phyloP scores from a whole-genome alignment of 768 basidiomycete species.

The Russula compacta region DNA sequence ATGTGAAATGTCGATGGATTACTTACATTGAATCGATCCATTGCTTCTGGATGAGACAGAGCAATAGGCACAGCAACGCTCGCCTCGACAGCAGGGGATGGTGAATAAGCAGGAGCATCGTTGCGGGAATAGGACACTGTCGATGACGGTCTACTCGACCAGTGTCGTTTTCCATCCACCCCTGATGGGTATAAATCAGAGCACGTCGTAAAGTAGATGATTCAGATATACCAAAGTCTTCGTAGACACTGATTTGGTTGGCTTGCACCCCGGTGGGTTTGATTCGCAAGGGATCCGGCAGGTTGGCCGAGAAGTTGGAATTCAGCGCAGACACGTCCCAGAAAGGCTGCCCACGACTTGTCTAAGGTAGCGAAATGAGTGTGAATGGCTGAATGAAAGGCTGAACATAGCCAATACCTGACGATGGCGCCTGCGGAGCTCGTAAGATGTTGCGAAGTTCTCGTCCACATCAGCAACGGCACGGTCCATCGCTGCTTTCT shows the following conservation, averaged over 20 bases:
- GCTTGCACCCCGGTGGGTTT: slow-evolving; percentile 73
- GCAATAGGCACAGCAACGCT: slow-evolving; percentile 32
- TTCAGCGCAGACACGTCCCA: slow-evolving; percentile 77
- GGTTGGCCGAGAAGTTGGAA: slow-evolving; percentile 55
- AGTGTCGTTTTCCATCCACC: slow-evolving; percentile 48
- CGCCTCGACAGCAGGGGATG: slow-evolving; percentile 57
- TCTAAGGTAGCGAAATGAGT: slow-evolving; percentile 28
- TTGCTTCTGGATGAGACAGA: slow-evolving; percentile 67
- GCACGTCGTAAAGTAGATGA: not conserved
- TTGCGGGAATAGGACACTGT: slow-evolving; percentile 54
- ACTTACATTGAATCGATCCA: slow-evolving; percentile 80
- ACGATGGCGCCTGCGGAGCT: slow-evolving; percentile 74
- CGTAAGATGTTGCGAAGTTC: slow-evolving; percentile 72
- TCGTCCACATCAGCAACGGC: slow-evolving; percentile 92
- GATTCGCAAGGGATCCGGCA: slow-evolving; percentile 87
- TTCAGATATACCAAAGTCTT: slow-evolving; percentile 67
- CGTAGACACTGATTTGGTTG: slow-evolving; percentile 83
- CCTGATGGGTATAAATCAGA: slow-evolving; percentile 25
- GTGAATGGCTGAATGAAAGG: not conserved
- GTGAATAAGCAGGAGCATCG: slow-evolving; percentile 41
- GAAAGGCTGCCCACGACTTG: slow-evolving; percentile 67
- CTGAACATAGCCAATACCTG: slow-evolving; percentile 42
- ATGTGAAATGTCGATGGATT: not conserved
- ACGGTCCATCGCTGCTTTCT: slow-evolving; percentile 96
- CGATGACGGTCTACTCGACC: slow-evolving; percentile 59